Base-by-base conservation (phyloP, 2,329 filamentous ascomycete species). In the Hypoxylon sp. region DNA sequence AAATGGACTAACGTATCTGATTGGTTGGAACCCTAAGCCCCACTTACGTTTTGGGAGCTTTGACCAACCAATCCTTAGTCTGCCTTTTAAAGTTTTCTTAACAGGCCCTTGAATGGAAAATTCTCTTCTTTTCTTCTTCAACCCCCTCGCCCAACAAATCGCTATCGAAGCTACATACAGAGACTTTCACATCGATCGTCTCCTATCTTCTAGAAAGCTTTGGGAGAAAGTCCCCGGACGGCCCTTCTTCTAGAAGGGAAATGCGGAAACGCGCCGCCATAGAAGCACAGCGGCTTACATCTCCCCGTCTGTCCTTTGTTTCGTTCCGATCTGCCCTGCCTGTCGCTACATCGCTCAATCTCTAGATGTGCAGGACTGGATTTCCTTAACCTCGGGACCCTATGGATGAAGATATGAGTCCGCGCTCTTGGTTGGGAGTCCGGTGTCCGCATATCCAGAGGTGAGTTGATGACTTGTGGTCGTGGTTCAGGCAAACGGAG, bases 221-320 rank as follows among this genome's bases (percentile, higher is more conserved):
- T 96, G 94, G 95, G 95, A 97, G 95, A 98, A 98, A 98, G 95
- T 98, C 95, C 95, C 95, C 95, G 95, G 95, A 98, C 94, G 90
- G 83, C 83, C 79, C 73, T 76, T 74, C 70, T 75, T 76, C 77
- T 77, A 83, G 80, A 84, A 85, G 83, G 80, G 66, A 81, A 79
- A 82, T 81, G 94, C 93, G 93, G 93, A 97, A 97, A 98, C 93
- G 93, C 94, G 93, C 93, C 94, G 94, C 94, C 95, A 97, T 94
- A 98, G 90, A 97, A 97, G 94, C 94, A 94, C 87, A 85, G 94
- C 93, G 93, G 93, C 91, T 94, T 83, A 93, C 88, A 51, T 72
- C 86, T 85, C 87, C 85, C 81, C 82, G 84, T 83, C 83, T 83
- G 84, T 82, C 83, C 83, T 70, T 73, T 75, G 74, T 66, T 73